These are phyloP conservation scores for Wickerhamiella lipophila DNA, from an alignment of 805 yeast species.

Conservation along the genomic window DNA sequence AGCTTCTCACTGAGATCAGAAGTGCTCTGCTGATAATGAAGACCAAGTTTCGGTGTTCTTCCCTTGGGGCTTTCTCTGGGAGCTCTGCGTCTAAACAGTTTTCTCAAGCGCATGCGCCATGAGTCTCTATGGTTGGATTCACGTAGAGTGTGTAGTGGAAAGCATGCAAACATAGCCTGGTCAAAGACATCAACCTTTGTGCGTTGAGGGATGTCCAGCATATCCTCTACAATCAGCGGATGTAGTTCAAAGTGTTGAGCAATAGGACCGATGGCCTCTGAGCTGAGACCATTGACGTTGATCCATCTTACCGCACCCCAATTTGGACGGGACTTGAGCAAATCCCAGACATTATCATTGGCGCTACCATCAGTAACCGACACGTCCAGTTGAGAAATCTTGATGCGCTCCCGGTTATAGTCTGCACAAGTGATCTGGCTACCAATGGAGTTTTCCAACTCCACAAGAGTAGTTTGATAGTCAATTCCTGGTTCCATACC, in stretches of 20 bases:
- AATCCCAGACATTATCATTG: conserved; percentile 14
- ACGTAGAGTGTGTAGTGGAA: conserved; percentile 39
- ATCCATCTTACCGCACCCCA: conserved; percentile 47
- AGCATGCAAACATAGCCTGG: conserved; percentile 39
- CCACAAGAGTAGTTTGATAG: conserved; percentile 38
- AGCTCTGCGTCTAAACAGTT: background rate
- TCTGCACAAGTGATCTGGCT: conserved; percentile 44
- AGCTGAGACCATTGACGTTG: conserved; percentile 47
- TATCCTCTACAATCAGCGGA: conserved; percentile 46
- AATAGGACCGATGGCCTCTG: conserved; percentile 43
- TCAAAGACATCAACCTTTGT: conserved; percentile 46
- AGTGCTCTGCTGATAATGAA: background rate
- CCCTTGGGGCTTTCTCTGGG: background rate
- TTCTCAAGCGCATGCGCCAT: background rate
- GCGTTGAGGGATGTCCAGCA: conserved; percentile 51
- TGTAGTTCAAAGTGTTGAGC: conserved; percentile 37
- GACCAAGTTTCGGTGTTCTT: background rate
- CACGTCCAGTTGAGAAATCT: conserved; percentile 36
- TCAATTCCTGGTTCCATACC: conserved; percentile 45
- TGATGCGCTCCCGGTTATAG: conserved; percentile 34
- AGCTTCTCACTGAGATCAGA: conserved; percentile 8
- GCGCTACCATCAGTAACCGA: conserved; percentile 18
- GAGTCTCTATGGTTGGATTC: conserved; percentile 17
- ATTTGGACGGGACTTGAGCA: conserved; percentile 30
- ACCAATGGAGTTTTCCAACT: conserved; percentile 37